Conservation (phyloP, 805 yeast species). For the Zygosaccharomyces kombuchaensis region DNA sequence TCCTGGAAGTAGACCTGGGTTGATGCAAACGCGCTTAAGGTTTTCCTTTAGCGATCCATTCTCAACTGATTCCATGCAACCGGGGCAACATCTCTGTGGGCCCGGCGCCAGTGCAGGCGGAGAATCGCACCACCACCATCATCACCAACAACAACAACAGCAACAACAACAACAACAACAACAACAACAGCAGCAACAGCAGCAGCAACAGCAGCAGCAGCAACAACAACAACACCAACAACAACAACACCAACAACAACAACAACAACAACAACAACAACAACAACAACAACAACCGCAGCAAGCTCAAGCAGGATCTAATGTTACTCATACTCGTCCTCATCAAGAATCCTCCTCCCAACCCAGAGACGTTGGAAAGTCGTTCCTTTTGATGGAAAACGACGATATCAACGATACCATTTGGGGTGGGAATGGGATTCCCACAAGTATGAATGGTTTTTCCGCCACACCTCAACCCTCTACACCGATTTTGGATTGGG, state of each 20-base stretch:
- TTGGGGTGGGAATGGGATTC: slow-evolving; percentile 34
- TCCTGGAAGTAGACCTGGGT: slow-evolving; percentile 48
- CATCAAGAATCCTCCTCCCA: slow-evolving; percentile 18
- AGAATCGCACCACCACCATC: slow-evolving; percentile 7
- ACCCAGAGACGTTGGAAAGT: slow-evolving; percentile 39
- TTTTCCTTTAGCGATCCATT: slow-evolving; percentile 68
- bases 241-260: slow-evolving; percentile 14
- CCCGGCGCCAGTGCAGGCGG: slow-evolving; percentile 18
- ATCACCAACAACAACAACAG: slow-evolving; percentile 8
- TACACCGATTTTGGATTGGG: slow-evolving; percentile 34
- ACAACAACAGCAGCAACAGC: slow-evolving; percentile 7
- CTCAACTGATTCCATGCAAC: slow-evolving; percentile 27
- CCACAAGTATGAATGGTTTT: slow-evolving; percentile 31
- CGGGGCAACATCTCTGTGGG: background rate
- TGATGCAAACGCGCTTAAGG: slow-evolving; percentile 59
- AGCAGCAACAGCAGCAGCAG: slow-evolving; percentile 8
- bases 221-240: slow-evolving; percentile 8
- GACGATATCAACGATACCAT: slow-evolving; percentile 35
- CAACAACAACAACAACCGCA: slow-evolving; percentile 11
- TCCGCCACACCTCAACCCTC: slow-evolving; percentile 28
- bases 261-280: slow-evolving; percentile 11
- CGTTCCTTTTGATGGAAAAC: slow-evolving; percentile 40
- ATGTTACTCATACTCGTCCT: slow-evolving; percentile 12
- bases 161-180: slow-evolving; percentile 7
- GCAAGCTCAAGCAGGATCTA: slow-evolving; percentile 7